Base-by-base conservation (phyloP, 768 basidiomycete species). In the Tricholomella constricta region DNA sequence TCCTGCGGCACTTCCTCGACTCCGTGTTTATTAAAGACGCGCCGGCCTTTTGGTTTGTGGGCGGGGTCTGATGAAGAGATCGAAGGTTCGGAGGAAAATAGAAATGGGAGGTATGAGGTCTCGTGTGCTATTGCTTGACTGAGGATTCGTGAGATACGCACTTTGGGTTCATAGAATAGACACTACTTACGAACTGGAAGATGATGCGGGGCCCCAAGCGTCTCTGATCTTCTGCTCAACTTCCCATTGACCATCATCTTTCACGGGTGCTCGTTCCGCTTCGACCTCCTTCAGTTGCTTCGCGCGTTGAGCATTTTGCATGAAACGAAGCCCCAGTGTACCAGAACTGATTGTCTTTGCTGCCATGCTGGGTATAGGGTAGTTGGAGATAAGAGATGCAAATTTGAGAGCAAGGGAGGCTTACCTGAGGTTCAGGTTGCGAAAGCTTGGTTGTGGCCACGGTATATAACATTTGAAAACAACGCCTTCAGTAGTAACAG, bases 221-320 rank as follows among this genome's bases (percentile, higher is more conserved):
- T 83, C 77, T 56, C 74, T 72, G 12, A 81, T 67, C 36, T 79
- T 78, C 51, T 74, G 66, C 14, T 81, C 68, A 8, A 88, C 73
- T 59, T 84, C 79, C 86, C 86, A 88, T 62, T 84, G 74, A 0
- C 77, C 83, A 45, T 85, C 84, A 62, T 88, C 85, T 60, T 79
- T 75, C 23, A 85, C 74, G 59, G 76, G 76, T 2, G 83, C 80
- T 44, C 77, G 75, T 41, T 82, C 79, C 1, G 73, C 67, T 57
- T 82, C 76, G 14, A 78, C 77, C 51, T 74, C 74, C 22, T 78
- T 72, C 14, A 79, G 62, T 12, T 79, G 74, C 54, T 84, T 82
- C 19, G 79, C 73, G 1, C 81, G 76, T 2, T 81, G 78, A 0
- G 85, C 82, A 69, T 85, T 86, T 65, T 86, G 86, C 86, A 88